phyloP scores from a whole-genome alignment of 306 rosid species.

The Inga oerstediana region DNA sequence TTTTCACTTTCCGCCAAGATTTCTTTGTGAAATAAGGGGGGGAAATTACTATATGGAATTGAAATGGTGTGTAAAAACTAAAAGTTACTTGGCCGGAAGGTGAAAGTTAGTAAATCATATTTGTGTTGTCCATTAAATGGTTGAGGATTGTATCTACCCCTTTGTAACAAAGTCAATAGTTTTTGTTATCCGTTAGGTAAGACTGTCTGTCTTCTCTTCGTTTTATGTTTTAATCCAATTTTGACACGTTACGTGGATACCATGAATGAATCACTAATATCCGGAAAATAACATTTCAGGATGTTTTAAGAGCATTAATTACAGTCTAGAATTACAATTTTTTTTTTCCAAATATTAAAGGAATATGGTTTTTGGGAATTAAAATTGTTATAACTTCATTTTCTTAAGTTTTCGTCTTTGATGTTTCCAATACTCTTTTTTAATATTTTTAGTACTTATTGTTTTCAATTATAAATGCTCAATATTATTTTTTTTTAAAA shows the following conservation, averaged over 20 bases:
- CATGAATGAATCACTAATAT: background rate
- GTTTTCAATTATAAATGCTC: no score
- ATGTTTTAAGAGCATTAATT: no score
- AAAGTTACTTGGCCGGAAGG: slow-evolving; percentile 15
- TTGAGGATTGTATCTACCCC: background rate
- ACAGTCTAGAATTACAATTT: background rate
- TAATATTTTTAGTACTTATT: no score
- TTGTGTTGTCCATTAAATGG: slow-evolving; percentile 2
- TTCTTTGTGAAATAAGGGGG: no score
- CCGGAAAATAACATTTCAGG: background rate
- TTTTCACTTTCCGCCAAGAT: no score
- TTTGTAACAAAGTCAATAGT: slow-evolving; percentile 37
- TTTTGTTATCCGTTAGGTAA: slow-evolving; percentile 48
- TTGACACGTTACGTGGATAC: background rate
- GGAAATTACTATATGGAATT: no score
- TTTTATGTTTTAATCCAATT: background rate
- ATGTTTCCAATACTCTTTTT: background rate
- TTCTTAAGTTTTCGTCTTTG: background rate
- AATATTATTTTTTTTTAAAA: no score
- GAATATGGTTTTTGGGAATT: background rate
- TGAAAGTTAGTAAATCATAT: slow-evolving; percentile 25
- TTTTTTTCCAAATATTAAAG: no score
- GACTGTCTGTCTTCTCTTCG: slow-evolving; percentile 22
- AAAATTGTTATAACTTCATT: background rate
- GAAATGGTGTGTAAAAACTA: background rate